These are phyloP conservation scores for Geranomyces michiganensis DNA, from an alignment of 192 early-diverging fungal genomes.

Conservation along the genomic window DNA sequence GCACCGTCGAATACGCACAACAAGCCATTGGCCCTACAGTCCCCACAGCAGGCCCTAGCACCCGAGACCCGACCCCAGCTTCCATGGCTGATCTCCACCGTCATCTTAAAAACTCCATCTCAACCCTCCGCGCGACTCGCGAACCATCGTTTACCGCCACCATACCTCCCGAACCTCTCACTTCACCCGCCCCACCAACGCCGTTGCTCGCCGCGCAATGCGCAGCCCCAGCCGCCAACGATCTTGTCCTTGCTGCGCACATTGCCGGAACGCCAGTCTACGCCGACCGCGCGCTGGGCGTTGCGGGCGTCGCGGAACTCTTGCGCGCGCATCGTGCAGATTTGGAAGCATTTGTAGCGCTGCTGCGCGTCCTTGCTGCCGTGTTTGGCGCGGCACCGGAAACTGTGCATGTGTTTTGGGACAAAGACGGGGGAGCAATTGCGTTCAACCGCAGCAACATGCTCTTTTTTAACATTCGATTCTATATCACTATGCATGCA, in stretches of 20 bases:
- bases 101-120: slow-evolving; percentile 45
- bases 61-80: slow-evolving; percentile 19
- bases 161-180: slow-evolving; percentile 39
- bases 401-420: slow-evolving; percentile 78
- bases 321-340: slow-evolving; percentile 5
- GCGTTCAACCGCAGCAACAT: slow-evolving; percentile 78
- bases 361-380: slow-evolving; percentile 38
- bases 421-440: slow-evolving; percentile 67
- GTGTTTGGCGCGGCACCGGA: slow-evolving; percentile 67
- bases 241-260: slow-evolving; percentile 31
- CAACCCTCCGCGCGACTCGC: slow-evolving; percentile 27
- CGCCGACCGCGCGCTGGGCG: slow-evolving; percentile 32
- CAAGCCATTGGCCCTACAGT: background rate
- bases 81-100: slow-evolving; percentile 2
- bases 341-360: slow-evolving; percentile 36
- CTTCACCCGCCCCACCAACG: background rate
- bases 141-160: slow-evolving; percentile 47
- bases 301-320: slow-evolving; percentile 11
- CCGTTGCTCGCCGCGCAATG: slow-evolving; percentile 33
- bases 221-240: slow-evolving; percentile 41
- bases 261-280: slow-evolving; percentile 42
- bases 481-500: slow-evolving; percentile 70
- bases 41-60: slow-evolving; percentile 19
- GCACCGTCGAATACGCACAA: background rate
- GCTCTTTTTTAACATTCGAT: slow-evolving; percentile 85